Evolutionary conservation across 2,329 filamentous ascomycete genomes (phyloP), one percentile per base, ranked within the genome.

Genomic region (Botrytis elliptica): DNA sequence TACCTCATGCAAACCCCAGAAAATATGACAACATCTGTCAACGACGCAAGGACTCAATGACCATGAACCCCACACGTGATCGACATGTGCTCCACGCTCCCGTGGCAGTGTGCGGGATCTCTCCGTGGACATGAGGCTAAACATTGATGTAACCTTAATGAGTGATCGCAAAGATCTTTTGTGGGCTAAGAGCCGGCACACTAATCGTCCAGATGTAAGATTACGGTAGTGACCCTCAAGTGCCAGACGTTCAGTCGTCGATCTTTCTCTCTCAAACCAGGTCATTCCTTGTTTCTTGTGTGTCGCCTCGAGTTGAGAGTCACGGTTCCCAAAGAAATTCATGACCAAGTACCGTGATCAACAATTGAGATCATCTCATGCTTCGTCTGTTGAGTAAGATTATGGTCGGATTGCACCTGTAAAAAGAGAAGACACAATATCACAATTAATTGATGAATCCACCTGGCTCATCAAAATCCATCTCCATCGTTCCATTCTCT

Each of bases 401-500:
- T 7, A 33, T 68, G 49, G 16, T 20, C 16, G 18, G 9, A n/a
- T 42, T 22, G 36, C 42, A 16, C 25, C 5, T 33, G 29, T 36
- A 57, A n/a, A 18, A 14, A 40, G 16, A 36, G 6, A 14, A 57
- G 36, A 42, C 49, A 68, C 49, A 55, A 22, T 42, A 6, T 22
- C 65, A 57, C 25, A 33, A 55, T 7, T 65, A 20, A 62, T 38
- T 33, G 62, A 44, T 64, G 16, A 29, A 36, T 38, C 40, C 40
- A 40, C 57, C 46, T 62, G 4, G 20, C 12, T 14, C 33, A 52
- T 73, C 59, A 71, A 59, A 71, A 73, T 33, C 75, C 76, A 73
- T 78, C 77, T 10, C 75, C 77, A 55, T 76, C 71, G 40, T 75
- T 71, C 77, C 77, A 78, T 36, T 70, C 67, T 42, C 76, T 76